Evolutionary conservation across 164 flowering plant genomes (phyloP).

Genomic region (Platanus orientalis): DNA sequence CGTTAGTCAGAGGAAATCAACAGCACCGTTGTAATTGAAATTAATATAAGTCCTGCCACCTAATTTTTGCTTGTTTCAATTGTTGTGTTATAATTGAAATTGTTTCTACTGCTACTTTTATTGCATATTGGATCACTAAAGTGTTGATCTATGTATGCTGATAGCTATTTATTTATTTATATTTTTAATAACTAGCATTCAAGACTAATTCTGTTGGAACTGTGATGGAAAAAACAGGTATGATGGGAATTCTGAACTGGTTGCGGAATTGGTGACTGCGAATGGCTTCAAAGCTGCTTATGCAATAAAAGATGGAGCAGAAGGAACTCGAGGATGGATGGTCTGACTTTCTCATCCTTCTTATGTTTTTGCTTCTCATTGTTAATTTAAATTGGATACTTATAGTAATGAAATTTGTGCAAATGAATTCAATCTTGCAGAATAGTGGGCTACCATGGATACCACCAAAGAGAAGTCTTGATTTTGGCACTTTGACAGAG

Average conservation of each 20-base stretch:
- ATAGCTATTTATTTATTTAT: neutral
- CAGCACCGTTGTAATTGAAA: neutral
- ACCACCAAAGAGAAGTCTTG: slow-evolving; percentile 60
- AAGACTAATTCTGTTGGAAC: neutral
- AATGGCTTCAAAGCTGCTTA: slow-evolving; percentile 96
- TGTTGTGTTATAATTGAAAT: neutral
- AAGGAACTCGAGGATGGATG: slow-evolving; percentile 96
- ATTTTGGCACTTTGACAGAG: slow-evolving; percentile 55
- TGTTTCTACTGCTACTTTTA: neutral
- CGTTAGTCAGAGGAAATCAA: neutral
- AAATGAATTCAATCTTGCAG: slow-evolving; percentile 46
- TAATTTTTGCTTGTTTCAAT: neutral
- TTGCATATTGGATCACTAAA: neutral
- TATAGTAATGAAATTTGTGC: neutral
- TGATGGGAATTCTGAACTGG: slow-evolving; percentile 91
- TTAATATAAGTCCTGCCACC: too few relatives aligned
- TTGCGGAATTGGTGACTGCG: slow-evolving; percentile 81
- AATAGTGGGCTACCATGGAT: slow-evolving; percentile 90
- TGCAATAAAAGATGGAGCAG: slow-evolving; percentile 94
- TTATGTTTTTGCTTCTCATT: neutral
- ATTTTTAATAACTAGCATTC: neutral
- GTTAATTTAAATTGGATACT: neutral
- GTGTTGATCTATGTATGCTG: neutral
- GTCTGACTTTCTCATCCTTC: slow-evolving; percentile 28
- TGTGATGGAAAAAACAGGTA: slow-evolving; percentile 64